Conservation (phyloP, 2,329 filamentous ascomycete species). For the Penicillium crustosum region DNA sequence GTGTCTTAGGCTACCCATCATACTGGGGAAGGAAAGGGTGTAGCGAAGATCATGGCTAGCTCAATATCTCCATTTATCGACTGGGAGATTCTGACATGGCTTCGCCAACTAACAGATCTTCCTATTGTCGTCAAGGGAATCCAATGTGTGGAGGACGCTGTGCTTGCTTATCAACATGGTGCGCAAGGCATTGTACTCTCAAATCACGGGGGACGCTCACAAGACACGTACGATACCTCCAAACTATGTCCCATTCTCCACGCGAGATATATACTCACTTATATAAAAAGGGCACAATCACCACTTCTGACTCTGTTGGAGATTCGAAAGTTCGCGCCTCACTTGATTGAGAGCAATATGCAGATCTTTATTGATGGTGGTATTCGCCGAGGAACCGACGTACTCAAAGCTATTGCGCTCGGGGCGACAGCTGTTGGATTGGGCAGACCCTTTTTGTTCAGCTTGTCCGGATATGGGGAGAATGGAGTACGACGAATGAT, state of each 20-base stretch:
- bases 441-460: slow-evolving; percentile 61
- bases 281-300: slow-evolving; percentile 34
- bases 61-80: slow-evolving; percentile 32
- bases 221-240: slow-evolving; percentile 39
- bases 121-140: slow-evolving; percentile 45
- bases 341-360: slow-evolving; percentile 36
- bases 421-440: slow-evolving; percentile 65
- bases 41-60: slow-evolving; percentile 32
- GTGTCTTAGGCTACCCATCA: slow-evolving; percentile 12
- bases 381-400: slow-evolving; percentile 63
- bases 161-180: slow-evolving; percentile 46
- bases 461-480: slow-evolving; percentile 58
- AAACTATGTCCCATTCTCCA: neutral
- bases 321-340: slow-evolving; percentile 52
- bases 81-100: slow-evolving; percentile 39
- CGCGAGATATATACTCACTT: neutral
- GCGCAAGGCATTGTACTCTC: slow-evolving; percentile 47
- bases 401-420: slow-evolving; percentile 66
- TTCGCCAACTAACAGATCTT: slow-evolving; percentile 40
- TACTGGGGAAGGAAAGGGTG: slow-evolving; percentile 22
- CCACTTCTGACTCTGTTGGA: slow-evolving; percentile 62
- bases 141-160: slow-evolving; percentile 52
- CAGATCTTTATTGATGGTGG: slow-evolving; percentile 67
- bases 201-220: slow-evolving; percentile 49
- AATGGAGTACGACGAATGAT: slow-evolving; percentile 53